phyloP scores from a whole-genome alignment of 306 rosid species.

The Pyrus pyrifolia region DNA sequence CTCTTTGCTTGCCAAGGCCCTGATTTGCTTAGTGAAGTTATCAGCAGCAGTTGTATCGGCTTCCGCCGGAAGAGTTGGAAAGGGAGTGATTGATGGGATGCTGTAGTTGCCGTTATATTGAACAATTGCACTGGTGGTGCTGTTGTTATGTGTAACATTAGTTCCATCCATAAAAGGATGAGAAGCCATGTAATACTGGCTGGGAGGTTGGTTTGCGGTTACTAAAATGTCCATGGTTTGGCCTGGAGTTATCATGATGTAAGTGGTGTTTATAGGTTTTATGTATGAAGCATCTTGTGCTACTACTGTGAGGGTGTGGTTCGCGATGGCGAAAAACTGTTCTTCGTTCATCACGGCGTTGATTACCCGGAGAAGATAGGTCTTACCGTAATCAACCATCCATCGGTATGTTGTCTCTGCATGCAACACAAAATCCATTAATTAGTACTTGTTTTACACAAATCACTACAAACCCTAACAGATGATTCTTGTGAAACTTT shows the following conservation, averaged over 20 bases:
- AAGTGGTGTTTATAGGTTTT: slow-evolving; percentile 24
- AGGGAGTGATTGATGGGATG: not conserved
- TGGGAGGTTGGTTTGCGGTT: slow-evolving; percentile 20
- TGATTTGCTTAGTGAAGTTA: slow-evolving; percentile 8
- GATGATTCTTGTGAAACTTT: no score
- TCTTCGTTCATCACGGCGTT: slow-evolving; percentile 35
- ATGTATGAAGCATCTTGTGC: slow-evolving; percentile 32
- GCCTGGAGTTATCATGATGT: slow-evolving; percentile 41
- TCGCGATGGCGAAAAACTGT: slow-evolving; percentile 30
- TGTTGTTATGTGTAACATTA: not conserved
- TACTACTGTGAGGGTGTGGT: slow-evolving; percentile 31
- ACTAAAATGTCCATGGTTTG: slow-evolving; percentile 44
- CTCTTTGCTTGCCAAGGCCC: slow-evolving; percentile 25
- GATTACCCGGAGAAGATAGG: slow-evolving; percentile 28
- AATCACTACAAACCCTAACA: no score
- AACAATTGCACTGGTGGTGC: slow-evolving; percentile 24
- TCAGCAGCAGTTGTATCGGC: slow-evolving; percentile 3
- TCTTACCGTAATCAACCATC: slow-evolving; percentile 23
- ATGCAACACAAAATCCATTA: not conserved
- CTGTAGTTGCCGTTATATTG: slow-evolving; percentile 16
- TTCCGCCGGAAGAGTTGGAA: slow-evolving; percentile 17
- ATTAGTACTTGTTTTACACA: not conserved
- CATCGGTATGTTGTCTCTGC: slow-evolving; percentile 26
- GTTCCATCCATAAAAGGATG: slow-evolving; percentile 9
- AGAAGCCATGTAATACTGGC: slow-evolving; percentile 28